phyloP scores from a whole-genome alignment of 2,329 filamentous ascomycete genomes.

The Tolypocladium nubicola region DNA sequence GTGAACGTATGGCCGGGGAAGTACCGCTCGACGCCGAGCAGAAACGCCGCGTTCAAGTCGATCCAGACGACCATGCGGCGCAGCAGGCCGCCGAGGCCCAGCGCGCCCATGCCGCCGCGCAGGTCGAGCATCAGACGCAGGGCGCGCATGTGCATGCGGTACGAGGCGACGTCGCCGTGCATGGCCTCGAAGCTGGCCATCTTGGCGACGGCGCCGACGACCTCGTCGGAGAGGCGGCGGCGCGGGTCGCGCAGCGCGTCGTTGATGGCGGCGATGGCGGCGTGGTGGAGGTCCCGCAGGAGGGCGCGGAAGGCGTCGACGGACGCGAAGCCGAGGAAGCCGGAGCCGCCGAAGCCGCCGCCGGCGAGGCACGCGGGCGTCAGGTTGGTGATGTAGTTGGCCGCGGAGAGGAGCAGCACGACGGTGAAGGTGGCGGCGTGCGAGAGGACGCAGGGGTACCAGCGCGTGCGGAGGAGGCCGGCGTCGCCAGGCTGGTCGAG shows the following conservation, averaged over 20 bases:
- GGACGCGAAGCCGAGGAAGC: slow-evolving; percentile 2
- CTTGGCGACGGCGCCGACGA: slow-evolving; percentile 37
- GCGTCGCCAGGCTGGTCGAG: slow-evolving; percentile 13
- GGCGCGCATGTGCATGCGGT: slow-evolving; percentile 36
- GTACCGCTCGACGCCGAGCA: slow-evolving; percentile 20
- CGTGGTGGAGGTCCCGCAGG: slow-evolving; percentile 30
- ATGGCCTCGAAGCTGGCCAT: slow-evolving; percentile 44
- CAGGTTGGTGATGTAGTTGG: slow-evolving; percentile 10
- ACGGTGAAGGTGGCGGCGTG: slow-evolving; percentile 14
- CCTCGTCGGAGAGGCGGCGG: slow-evolving; percentile 23
- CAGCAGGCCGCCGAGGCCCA: slow-evolving; percentile 32
- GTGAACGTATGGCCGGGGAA: slow-evolving; percentile 19
- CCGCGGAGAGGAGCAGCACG: slow-evolving; percentile 17
- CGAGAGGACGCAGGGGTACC: slow-evolving; percentile 16
- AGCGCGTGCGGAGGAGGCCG: slow-evolving; percentile 14
- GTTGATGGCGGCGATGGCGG: slow-evolving; percentile 33
- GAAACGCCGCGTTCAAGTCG: slow-evolving; percentile 28
- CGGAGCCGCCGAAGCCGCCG: background rate
- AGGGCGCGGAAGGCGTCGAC: slow-evolving; percentile 7
- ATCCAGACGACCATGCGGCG: slow-evolving; percentile 37
- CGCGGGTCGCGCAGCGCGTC: slow-evolving; percentile 17
- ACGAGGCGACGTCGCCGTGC: slow-evolving; percentile 29
- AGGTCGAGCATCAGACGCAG: slow-evolving; percentile 29
- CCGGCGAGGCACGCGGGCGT: background rate
- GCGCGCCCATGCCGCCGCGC: slow-evolving; percentile 29